Conservation (phyloP, 2,329 filamentous ascomycete genomes). For the Tolypocladium guangdongense region DNA sequence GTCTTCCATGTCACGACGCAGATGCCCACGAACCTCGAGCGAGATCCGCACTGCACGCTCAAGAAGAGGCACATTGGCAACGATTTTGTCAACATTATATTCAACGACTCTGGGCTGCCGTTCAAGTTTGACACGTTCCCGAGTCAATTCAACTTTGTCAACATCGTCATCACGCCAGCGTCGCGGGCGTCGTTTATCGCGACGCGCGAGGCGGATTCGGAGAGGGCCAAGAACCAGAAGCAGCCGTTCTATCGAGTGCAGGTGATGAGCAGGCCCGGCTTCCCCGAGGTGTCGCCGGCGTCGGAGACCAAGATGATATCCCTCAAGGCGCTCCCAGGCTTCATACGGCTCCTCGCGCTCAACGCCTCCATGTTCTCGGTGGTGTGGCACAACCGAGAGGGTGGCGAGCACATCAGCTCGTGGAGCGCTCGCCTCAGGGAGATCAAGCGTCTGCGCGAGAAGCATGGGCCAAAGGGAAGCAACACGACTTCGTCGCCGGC, state of each 20-base stretch:
- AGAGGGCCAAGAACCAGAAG: slow-evolving; percentile 23
- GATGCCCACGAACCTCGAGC: slow-evolving; percentile 81
- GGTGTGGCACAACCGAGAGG: slow-evolving; percentile 73
- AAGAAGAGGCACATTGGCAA: slow-evolving; percentile 97
- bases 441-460: slow-evolving; percentile 72
- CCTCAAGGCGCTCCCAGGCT: slow-evolving; percentile 67
- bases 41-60: slow-evolving; percentile 62
- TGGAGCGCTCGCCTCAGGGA: slow-evolving; percentile 82
- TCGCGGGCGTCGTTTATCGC: slow-evolving; percentile 68
- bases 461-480: slow-evolving; percentile 36
- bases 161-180: slow-evolving; percentile 89
- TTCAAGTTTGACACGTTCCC: slow-evolving; percentile 89
- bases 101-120: slow-evolving; percentile 86
- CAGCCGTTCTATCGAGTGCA: slow-evolving; percentile 75
- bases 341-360: slow-evolving; percentile 79
- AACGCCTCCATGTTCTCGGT: slow-evolving; percentile 89
- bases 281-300: slow-evolving; percentile 85
- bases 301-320: slow-evolving; percentile 84
- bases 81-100: slow-evolving; percentile 95
- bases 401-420: slow-evolving; percentile 74
- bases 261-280: slow-evolving; percentile 76
- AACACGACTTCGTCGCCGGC: slow-evolving; percentile 16
- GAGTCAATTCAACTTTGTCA: slow-evolving; percentile 91
- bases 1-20: slow-evolving; percentile 94
- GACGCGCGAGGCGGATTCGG: slow-evolving; percentile 33